Evolutionary conservation across 78 protist species (phyloP), one percentile per base, ranked within the genome.

Genomic region (Diacronema lutheri): DNA sequence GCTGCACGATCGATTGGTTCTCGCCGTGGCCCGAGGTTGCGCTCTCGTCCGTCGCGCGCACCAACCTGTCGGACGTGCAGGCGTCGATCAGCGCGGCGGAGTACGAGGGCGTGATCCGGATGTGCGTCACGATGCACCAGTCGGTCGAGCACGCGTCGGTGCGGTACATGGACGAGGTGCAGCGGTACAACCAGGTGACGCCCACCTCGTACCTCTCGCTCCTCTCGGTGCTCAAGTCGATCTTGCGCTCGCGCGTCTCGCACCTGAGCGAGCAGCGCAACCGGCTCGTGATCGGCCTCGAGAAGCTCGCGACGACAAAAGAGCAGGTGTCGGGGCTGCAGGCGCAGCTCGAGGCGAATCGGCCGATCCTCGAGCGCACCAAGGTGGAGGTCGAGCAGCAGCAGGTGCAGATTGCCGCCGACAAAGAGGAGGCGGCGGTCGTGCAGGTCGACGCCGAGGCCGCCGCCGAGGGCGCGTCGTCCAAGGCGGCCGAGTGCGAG

Each of bases 1-100:
- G 91, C 83, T 87, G 92, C 88, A 92, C 97, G 38, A 93, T 95
- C 72, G 96, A 95, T 83, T 96, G 98, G 98, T 96, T 94, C 93
- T 66, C 87, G 38, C 89, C 72, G 44, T 96, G 98, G 98, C 97
- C 98, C 19, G 4, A 19, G 1, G 88, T 40, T 4, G 92, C 92
- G 19, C 87, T 90, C 12, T 26, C 19, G 26, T 37, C 86, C 20
- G 91, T 88, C 13, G 83, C 91, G 56, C 31, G 77, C n/a, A 74
- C 68, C 4, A 69, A 83, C 56, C 4, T 88, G 60, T 6, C 6
- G 1, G 91, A 83, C 12, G 35, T 73, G 50, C 56, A 44, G 10
- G 77, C 21, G 13, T 1, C 46, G 21, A 13, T 38, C 33, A 29
- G 9, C 10, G 56, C 7, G 46, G 19, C 12, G 56, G 19, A 2